These are phyloP conservation scores for Tricholomella constricta DNA, from an alignment of 768 basidiomycete species.

Conservation along the genomic window DNA sequence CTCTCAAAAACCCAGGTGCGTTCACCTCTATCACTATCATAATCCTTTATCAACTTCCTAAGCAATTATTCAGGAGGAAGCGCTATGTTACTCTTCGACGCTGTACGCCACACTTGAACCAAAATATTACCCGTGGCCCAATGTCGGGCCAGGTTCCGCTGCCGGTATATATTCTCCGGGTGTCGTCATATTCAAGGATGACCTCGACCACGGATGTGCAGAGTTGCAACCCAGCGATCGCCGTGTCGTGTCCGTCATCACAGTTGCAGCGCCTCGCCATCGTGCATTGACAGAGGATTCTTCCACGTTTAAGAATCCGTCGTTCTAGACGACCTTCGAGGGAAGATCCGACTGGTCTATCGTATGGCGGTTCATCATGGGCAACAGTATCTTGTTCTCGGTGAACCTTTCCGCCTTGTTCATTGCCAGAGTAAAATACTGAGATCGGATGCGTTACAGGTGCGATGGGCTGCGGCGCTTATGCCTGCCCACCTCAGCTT, in stretches of 20 bases:
- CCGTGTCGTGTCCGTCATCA: slow-evolving; percentile 44
- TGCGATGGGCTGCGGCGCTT: slow-evolving; percentile 49
- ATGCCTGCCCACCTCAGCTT: slow-evolving; percentile 39
- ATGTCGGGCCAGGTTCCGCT: slow-evolving; percentile 39
- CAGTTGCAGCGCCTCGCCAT: slow-evolving; percentile 44
- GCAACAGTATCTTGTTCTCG: slow-evolving; percentile 39
- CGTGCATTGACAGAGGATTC: slow-evolving; percentile 31
- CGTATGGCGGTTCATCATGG: slow-evolving; percentile 42
- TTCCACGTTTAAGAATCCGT: slow-evolving; percentile 22
- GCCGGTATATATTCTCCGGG: slow-evolving; percentile 46
- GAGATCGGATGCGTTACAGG: slow-evolving; percentile 21
- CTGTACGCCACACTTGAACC: slow-evolving; percentile 42
- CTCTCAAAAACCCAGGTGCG: slow-evolving; percentile 34
- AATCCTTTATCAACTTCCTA: background rate
- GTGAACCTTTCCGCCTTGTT: slow-evolving; percentile 21
- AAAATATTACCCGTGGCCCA: slow-evolving; percentile 49
- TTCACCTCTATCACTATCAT: no score
- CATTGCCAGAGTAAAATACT: background rate
- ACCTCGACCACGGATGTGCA: slow-evolving; percentile 42
- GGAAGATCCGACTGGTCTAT: slow-evolving; percentile 45
- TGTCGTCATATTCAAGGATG: slow-evolving; percentile 49
- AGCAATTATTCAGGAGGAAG: slow-evolving; percentile 38
- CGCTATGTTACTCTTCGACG: slow-evolving; percentile 50
- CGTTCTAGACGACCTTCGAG: slow-evolving; percentile 38
- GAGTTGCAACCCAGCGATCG: slow-evolving; percentile 34